Conservation (phyloP, 805 yeast species). For the Zygotorulaspora florentina region DNA sequence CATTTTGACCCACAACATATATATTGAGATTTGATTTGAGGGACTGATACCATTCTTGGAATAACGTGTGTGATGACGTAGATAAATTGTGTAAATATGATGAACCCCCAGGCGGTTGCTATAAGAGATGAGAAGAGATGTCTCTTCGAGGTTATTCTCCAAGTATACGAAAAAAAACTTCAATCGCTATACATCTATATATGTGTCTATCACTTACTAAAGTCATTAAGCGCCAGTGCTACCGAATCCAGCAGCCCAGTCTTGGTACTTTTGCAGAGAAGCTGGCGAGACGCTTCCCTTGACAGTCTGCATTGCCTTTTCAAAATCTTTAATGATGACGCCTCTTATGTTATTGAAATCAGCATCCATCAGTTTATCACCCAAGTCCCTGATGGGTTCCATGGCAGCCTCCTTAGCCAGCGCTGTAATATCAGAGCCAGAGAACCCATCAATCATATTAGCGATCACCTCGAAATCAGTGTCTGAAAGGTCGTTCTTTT, state of each 20-base stretch:
- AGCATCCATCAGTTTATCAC: slow-evolving; percentile 69
- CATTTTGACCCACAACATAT: not conserved
- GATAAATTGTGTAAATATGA: no score
- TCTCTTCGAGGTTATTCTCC: no score
- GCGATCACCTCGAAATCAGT: slow-evolving; percentile 60
- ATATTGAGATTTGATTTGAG: no score
- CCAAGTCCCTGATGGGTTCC: slow-evolving; percentile 91
- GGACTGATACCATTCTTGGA: no score
- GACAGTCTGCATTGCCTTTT: slow-evolving; percentile 67
- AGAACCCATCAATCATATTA: slow-evolving; percentile 71
- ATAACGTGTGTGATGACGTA: no score
- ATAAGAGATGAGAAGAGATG: no score
- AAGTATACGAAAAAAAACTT: not conserved
- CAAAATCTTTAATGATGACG: slow-evolving; percentile 69
- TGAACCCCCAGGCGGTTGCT: no score
- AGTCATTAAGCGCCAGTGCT: slow-evolving; percentile 73
- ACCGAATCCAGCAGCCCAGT: slow-evolving; percentile 86
- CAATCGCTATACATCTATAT: not conserved
- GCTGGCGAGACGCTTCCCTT: slow-evolving; percentile 86
- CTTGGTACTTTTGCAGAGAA: slow-evolving; percentile 72
- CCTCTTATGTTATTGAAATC: slow-evolving; percentile 78
- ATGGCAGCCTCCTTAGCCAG: slow-evolving; percentile 96
- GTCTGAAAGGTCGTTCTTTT: slow-evolving; percentile 59
- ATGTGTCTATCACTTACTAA: not conserved
- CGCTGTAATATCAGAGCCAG: slow-evolving; percentile 93